Evolutionary conservation across 2,329 filamentous ascomycete genomes (phyloP).

Genomic region (Xylariaceae sp.): DNA sequence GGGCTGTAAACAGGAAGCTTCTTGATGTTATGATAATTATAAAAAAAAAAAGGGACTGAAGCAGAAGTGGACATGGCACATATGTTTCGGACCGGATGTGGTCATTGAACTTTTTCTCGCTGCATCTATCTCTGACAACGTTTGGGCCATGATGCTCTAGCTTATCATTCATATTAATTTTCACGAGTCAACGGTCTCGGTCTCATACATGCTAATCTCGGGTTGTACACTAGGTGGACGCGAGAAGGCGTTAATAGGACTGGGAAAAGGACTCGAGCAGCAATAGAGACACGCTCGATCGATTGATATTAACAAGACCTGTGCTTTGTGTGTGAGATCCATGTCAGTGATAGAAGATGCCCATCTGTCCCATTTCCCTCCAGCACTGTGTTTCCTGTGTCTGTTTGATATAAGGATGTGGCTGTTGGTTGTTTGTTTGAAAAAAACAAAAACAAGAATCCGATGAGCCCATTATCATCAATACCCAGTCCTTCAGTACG

Average conservation of each 20-base stretch:
- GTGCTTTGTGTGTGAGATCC: slow-evolving; percentile 4
- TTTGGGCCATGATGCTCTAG: slow-evolving; percentile 21
- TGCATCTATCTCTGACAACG: slow-evolving; percentile 22
- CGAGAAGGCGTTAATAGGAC: slow-evolving; percentile 27
- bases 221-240: slow-evolving; percentile 32
- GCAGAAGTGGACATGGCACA: slow-evolving; percentile 27
- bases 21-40: slow-evolving; percentile 30
- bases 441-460: too few species aligned
- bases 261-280: slow-evolving; percentile 30
- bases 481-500: too few species aligned
- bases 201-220: slow-evolving; percentile 27
- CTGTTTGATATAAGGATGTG: too few species aligned
- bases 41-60: slow-evolving; percentile 20
- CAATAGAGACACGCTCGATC: slow-evolving; percentile 28
- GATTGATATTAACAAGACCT: slow-evolving; percentile 20
- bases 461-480: too few species aligned
- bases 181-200: slow-evolving; percentile 33
- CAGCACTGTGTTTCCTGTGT: too few species aligned
- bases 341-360: neutral
- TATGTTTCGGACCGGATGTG: slow-evolving; percentile 22
- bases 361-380: neutral
- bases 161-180: slow-evolving; percentile 31
- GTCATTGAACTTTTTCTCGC: slow-evolving; percentile 16
- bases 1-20: slow-evolving; percentile 21
- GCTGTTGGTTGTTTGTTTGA: too few species aligned